Conservation (phyloP, 371 early-diverging fungal genomes). For the Chytridium lagenaria region DNA sequence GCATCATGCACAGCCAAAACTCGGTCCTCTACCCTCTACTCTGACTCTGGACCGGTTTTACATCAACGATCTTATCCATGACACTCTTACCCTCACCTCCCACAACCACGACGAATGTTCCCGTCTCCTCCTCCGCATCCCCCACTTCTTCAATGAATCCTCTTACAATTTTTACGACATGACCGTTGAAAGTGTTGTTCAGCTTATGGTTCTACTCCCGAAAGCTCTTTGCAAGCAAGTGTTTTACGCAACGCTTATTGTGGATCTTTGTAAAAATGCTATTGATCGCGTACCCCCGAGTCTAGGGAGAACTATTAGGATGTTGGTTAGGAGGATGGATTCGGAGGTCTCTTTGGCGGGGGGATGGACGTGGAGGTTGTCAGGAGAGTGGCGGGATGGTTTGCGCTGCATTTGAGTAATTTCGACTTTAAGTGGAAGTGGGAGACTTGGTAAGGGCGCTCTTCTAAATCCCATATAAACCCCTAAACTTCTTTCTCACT, state of each 20-base stretch:
- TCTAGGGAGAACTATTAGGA: conserved; percentile 66
- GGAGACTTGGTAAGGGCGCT: conserved; percentile 73
- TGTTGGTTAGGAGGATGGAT: conserved; percentile 67
- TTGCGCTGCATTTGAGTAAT: conserved; percentile 90
- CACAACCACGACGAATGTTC: conserved; percentile 55
- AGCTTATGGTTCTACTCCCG: conserved; percentile 76
- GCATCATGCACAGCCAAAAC: conserved; percentile 17
- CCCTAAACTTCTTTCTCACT: not conserved
- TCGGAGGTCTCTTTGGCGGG: conserved; percentile 24
- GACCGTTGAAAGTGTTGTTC: conserved; percentile 66
- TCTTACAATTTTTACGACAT: conserved; percentile 46
- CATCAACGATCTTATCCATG: conserved; percentile 77
- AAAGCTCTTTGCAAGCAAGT: conserved; percentile 66
- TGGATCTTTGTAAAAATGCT: conserved; percentile 81
- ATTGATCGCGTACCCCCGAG: conserved; percentile 69
- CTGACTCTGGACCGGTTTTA: conserved; percentile 72
- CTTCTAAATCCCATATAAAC: no score
- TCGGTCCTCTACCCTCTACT: conserved; percentile 52
- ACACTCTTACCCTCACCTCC: conserved; percentile 75
- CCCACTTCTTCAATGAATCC: conserved; percentile 37
- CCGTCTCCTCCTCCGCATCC: conserved; percentile 38
- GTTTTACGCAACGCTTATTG: conserved; percentile 81
- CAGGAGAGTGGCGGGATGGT: conserved; percentile 81
- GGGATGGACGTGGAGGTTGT: conserved; percentile 87
- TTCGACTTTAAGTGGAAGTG: conserved; percentile 93